phyloP scores from a whole-genome alignment of 2,329 filamentous ascomycete genomes.

The Xylaria sp. region DNA sequence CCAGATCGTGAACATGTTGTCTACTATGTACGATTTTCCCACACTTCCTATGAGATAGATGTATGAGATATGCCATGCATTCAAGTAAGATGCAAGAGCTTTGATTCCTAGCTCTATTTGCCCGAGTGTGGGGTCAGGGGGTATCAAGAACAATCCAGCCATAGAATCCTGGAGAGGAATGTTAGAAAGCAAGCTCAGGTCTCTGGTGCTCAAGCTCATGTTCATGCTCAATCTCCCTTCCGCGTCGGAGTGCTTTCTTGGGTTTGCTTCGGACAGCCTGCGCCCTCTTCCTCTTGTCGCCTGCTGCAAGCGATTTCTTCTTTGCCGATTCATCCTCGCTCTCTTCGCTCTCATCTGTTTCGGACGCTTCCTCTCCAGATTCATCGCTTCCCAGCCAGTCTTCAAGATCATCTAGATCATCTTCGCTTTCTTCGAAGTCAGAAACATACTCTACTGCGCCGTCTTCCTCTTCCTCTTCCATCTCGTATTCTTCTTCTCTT shows the following conservation, averaged over 20 bases:
- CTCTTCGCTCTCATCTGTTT: constrained; percentile 66
- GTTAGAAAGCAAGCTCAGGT: constrained; percentile 49
- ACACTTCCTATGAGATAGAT: background rate
- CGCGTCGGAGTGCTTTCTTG: constrained; percentile 66
- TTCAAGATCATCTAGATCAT: constrained; percentile 82
- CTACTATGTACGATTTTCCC: too few relatives aligned
- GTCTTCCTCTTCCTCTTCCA: constrained; percentile 71
- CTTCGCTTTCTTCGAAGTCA: constrained; percentile 86
- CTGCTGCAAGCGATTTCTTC: constrained; percentile 57
- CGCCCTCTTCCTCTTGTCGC: constrained; percentile 59
- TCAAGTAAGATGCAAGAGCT: constrained; percentile 6
- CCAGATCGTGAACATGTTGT: background rate
- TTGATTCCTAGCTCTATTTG: constrained; percentile 2
- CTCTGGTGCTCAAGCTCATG: constrained; percentile 63
- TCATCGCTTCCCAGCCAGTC: constrained; percentile 88
- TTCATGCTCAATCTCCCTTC: constrained; percentile 82
- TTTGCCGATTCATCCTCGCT: constrained; percentile 64
- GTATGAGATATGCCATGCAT: background rate
- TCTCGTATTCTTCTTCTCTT: constrained; percentile 65
- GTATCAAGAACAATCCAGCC: constrained; percentile 32
- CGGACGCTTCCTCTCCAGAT: constrained; percentile 66
- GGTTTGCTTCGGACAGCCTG: constrained; percentile 56
- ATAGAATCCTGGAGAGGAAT: background rate
- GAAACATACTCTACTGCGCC: constrained; percentile 92
- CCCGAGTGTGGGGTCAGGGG: constrained; percentile 18